These are phyloP conservation scores for Erythrobasidium hasegawianum DNA, from an alignment of 1,284 basidiomycete species.

Conservation along the genomic window DNA sequence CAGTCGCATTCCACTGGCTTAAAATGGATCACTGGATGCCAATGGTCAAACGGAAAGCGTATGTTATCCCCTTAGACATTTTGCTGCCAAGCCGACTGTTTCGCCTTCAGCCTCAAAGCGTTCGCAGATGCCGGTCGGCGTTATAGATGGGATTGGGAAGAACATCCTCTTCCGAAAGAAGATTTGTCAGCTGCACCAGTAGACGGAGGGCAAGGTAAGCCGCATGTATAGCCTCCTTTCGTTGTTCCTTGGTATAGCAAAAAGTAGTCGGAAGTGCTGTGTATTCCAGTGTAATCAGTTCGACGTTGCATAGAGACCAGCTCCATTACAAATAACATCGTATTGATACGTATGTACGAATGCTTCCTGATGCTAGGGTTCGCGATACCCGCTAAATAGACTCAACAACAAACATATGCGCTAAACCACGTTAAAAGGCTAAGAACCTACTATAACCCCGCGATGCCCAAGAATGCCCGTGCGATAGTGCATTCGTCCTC, in stretches of 20 bases:
- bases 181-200: not conserved
- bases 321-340: too few relatives aligned
- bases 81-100: too few relatives aligned
- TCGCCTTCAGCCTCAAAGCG: slow-evolving; percentile 28
- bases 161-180: not conserved
- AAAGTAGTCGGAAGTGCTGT: not conserved
- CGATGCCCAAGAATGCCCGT: slow-evolving; percentile 2
- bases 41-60: slow-evolving; percentile 34
- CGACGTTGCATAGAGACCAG: too few relatives aligned
- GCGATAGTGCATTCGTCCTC: slow-evolving; percentile 21
- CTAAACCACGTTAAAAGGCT: too few relatives aligned
- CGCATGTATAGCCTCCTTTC: not conserved
- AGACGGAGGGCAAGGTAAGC: not conserved
- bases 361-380: too few relatives aligned
- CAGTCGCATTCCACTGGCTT: slow-evolving; percentile 29
- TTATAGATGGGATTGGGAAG: slow-evolving; percentile 26
- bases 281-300: not conserved
- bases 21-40: slow-evolving; percentile 32
- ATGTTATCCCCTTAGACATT: too few relatives aligned
- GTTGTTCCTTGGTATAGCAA: too few relatives aligned
- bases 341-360: too few relatives aligned
- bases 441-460: not conserved
- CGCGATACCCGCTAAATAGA: too few relatives aligned
- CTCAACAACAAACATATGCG: too few relatives aligned
- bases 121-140: slow-evolving; percentile 16